Evolutionary conservation across 371 early-diverging fungal species (phyloP).

Genomic region (Rhizopus microsporus): DNA sequence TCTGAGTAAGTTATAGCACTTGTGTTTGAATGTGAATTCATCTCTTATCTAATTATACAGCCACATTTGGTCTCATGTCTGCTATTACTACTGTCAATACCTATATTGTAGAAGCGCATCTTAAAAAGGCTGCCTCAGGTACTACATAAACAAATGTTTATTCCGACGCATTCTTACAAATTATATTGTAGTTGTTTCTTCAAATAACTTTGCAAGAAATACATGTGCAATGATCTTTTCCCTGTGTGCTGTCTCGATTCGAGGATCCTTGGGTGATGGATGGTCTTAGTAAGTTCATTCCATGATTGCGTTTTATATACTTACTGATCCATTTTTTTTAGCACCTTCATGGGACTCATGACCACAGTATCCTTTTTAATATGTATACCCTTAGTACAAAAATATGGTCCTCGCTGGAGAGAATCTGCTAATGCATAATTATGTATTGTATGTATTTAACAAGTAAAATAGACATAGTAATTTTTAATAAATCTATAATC

Average conservation of each 20-base stretch:
- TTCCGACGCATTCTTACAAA: not conserved
- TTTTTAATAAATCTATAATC: no score
- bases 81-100: constrained; percentile 34
- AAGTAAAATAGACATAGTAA: no score
- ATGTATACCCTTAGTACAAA: not conserved
- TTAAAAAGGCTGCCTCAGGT: constrained; percentile 41
- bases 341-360: constrained; percentile 2
- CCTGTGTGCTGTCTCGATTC: constrained; percentile 27
- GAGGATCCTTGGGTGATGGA: constrained; percentile 28
- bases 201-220: constrained; percentile 34
- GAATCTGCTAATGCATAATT: no score
- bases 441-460: no score
- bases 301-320: not conserved
- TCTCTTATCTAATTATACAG: constrained; percentile 4
- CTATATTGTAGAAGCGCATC: constrained; percentile 34
- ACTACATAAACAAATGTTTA: not conserved
- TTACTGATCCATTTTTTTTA: not conserved
- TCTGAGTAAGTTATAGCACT: constrained; percentile 12
- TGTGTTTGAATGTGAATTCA: no score
- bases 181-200: constrained; percentile 26
- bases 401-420: not conserved
- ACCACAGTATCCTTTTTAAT: not conserved
- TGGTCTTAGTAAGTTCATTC: constrained; percentile 41
- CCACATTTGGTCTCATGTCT: constrained; percentile 38
- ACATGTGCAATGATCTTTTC: constrained; percentile 41